Evolutionary conservation across 345 rosid genomes (phyloP).

Genomic region (Excoecaria agallocha): DNA sequence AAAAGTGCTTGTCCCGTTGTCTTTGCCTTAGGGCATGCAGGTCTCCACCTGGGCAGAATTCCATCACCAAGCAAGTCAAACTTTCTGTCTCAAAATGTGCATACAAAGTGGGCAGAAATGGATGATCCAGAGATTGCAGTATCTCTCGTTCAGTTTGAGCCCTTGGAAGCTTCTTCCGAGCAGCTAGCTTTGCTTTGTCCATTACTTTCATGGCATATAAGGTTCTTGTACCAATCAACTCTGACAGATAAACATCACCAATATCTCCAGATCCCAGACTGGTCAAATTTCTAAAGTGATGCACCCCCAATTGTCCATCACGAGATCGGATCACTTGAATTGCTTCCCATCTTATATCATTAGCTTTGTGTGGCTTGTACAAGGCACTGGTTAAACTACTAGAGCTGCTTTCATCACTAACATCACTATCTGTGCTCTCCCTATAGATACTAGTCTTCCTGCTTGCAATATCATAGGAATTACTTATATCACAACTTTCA

Average conservation of each 20-base stretch:
- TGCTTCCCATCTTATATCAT: conserved; percentile 87
- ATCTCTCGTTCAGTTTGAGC: conserved; percentile 91
- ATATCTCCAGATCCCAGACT: conserved; percentile 82
- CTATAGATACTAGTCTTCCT: conserved; percentile 63
- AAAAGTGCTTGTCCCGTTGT: conserved; percentile 80
- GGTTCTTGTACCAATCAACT: conserved; percentile 63
- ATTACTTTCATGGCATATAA: conserved; percentile 81
- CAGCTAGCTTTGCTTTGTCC: conserved; percentile 66
- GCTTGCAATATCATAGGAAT: conserved; percentile 48
- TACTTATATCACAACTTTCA: conserved; percentile 40
- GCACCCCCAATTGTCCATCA: conserved; percentile 49
- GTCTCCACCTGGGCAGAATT: conserved; percentile 98
- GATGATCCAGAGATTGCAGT: conserved; percentile 83
- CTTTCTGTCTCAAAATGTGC: conserved; percentile 81
- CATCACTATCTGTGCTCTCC: conserved; percentile 83
- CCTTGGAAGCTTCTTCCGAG: conserved; percentile 85
- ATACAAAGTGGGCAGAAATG: conserved; percentile 82
- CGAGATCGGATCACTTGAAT: conserved; percentile 58
- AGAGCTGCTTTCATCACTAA: conserved; percentile 89
- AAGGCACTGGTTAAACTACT: conserved; percentile 61
- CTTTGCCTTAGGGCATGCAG: conserved; percentile 75
- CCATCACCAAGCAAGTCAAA: conserved; percentile 86
- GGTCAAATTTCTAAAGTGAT: conserved; percentile 57
- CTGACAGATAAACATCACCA: conserved; percentile 81
- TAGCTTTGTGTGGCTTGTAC: conserved; percentile 84